Evolutionary conservation across 169 alveolate species (phyloP).

Genomic region (Plasmodium ovale): DNA sequence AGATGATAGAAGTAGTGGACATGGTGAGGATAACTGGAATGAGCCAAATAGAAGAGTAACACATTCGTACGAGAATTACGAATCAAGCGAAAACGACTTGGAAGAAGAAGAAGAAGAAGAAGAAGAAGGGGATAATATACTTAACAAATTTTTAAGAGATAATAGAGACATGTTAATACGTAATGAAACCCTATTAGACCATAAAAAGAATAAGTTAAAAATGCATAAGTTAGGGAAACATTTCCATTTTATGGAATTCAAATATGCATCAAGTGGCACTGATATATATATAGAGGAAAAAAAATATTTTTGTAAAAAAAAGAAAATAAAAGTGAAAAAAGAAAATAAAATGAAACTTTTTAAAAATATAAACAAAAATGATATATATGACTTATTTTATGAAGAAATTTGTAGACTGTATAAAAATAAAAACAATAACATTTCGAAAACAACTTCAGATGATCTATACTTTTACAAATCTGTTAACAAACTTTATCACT

Average conservation of each 20-base stretch:
- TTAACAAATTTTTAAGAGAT: slow-evolving; percentile 24
- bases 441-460: slow-evolving; percentile 43
- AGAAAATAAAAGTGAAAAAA: slow-evolving; percentile 52
- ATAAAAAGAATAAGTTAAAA: slow-evolving; percentile 16
- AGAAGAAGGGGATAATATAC: slow-evolving; percentile 33
- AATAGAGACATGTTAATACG: slow-evolving; percentile 7
- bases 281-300: slow-evolving; percentile 53
- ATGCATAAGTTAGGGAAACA: background rate
- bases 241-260: slow-evolving; percentile 32
- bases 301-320: slow-evolving; percentile 52
- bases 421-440: slow-evolving; percentile 39
- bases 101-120: slow-evolving; percentile 15
- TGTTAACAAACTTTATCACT: slow-evolving; percentile 42
- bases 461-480: slow-evolving; percentile 69
- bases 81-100: slow-evolving; percentile 1
- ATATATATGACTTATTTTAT: slow-evolving; percentile 45
- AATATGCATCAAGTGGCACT: slow-evolving; percentile 45
- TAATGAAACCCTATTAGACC: background rate
- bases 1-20: background rate
- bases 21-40: background rate
- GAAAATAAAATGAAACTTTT: slow-evolving; percentile 73
- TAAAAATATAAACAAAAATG: slow-evolving; percentile 69
- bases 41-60: background rate
- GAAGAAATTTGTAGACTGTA: slow-evolving; percentile 58
- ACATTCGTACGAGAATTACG: slow-evolving; percentile 1